These are phyloP conservation scores for Edaphochlamys debaryana DNA, from an alignment of 139 green algal genomes.

Conservation along the genomic window DNA sequence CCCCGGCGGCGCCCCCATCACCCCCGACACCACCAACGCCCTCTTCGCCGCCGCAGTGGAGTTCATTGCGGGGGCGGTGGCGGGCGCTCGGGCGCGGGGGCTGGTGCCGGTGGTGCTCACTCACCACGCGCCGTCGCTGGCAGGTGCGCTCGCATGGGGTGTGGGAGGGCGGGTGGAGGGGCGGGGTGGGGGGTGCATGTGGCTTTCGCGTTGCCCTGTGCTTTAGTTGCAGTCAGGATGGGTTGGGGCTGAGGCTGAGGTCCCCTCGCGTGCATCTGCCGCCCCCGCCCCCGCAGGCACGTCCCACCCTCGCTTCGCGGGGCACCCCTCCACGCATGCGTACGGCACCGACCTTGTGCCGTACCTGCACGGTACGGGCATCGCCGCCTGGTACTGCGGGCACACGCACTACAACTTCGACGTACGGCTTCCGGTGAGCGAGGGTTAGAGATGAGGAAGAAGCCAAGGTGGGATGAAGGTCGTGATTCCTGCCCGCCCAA, in stretches of 20 bases:
- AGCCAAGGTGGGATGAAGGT: not conserved
- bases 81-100: not conserved
- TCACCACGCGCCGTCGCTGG: conserved; percentile 36
- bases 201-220: too few species aligned
- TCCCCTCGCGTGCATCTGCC: too few species aligned
- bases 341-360: conserved; percentile 22
- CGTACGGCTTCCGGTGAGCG: not conserved
- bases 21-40: conserved; percentile 15
- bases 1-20: conserved; percentile 6
- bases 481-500: not conserved
- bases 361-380: not conserved
- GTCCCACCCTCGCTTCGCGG: conserved; percentile 17
- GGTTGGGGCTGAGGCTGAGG: too few species aligned
- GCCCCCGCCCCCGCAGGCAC: conserved; percentile 15
- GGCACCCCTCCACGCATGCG: conserved; percentile 32
- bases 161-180: too few species aligned
- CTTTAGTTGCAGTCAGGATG: too few species aligned
- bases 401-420: conserved; percentile 43
- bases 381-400: conserved; percentile 19
- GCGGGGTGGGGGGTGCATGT: too few species aligned
- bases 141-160: too few species aligned
- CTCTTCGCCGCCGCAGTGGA: not conserved
- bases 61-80: not conserved
- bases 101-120: conserved; percentile 21
- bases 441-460: too few species aligned